Conservation (phyloP, 345 rosid species). For the Excoecaria agallocha region DNA sequence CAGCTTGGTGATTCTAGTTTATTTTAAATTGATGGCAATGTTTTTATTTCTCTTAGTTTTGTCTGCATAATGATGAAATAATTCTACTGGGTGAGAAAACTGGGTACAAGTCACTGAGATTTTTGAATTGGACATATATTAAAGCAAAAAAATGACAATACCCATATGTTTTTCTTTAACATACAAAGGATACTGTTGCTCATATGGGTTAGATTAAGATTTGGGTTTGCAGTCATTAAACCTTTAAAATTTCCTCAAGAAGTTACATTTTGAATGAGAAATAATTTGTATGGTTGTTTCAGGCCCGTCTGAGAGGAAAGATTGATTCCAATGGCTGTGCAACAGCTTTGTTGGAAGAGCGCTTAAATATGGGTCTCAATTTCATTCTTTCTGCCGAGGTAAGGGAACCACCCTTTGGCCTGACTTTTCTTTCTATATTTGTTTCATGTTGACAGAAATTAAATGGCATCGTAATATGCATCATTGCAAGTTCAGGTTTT, state of each 20-base stretch:
- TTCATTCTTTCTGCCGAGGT: constrained; percentile 96
- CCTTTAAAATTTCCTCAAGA: too few species aligned
- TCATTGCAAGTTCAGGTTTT: constrained; percentile 53
- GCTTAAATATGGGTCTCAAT: constrained; percentile 82
- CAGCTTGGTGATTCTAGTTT: neutral
- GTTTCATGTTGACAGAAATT: constrained; percentile 43
- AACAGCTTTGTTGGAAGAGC: constrained; percentile 83
- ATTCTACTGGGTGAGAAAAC: neutral
- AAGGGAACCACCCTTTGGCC: constrained; percentile 1
- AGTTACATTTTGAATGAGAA: too few species aligned
- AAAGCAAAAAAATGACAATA: too few species aligned
- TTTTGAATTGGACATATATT: neutral
- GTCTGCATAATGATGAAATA: neutral
- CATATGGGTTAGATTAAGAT: too few species aligned
- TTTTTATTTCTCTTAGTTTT: neutral
- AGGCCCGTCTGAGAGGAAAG: constrained; percentile 94
- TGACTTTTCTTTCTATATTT: constrained; percentile 10
- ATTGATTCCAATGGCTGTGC: constrained; percentile 86
- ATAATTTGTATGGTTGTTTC: constrained; percentile 27
- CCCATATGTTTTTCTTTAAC: too few species aligned
- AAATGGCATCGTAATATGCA: constrained; percentile 57
- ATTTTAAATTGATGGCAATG: neutral
- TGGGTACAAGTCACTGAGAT: neutral
- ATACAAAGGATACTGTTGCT: too few species aligned
- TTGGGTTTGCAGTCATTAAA: too few species aligned